Evolutionary conservation across 1,284 basidiomycete genomes (phyloP), one percentile per base, ranked within the genome.

Genomic region (Meripilus lineatus): DNA sequence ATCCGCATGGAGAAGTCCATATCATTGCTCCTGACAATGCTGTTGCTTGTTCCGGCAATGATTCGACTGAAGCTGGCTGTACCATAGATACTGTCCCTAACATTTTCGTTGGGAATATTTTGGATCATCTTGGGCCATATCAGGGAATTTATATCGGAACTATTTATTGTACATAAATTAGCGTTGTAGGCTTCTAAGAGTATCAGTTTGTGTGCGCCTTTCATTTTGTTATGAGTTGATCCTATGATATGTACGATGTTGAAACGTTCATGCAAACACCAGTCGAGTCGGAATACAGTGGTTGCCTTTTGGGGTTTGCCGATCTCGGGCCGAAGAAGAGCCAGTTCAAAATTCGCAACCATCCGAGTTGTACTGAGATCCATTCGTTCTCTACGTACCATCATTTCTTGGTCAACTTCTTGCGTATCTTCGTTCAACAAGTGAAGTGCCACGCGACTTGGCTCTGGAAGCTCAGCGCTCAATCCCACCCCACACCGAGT

Each of bases 101-200:
- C 52, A 58, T 78, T 26, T 41, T 69, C 3, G 54, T 53, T 3
- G 68, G 73, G 14, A 55, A 74, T 45, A 62, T 76, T 45, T 43
- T 72, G 5, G 49, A 79, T 52, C 77, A 80, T 56, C 52, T 78
- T 45, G 75, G 77, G 1, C 75, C 75, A 2, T 79, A 79, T 51
- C 68, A 75, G 46, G 75, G 74, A 23, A 70, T 77, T 42, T 65
- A 55, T 46, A 70, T 79, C 33, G 75, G 77, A 24, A 72, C 72
- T 3, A 62, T 70, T 18, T 75, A 64, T 50, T 79, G 74, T 56
- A 58, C 50, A 7, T 61, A 44, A 55, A 21, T 25, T 38, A 17
- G 35, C 8, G 5, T 38, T 38, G 21, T 17, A 6, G 4, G 7
- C 32, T 11, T 41, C 25, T 22, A 32, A 13, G 23, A n/a, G 38